phyloP scores from a whole-genome alignment of 495 filamentous ascomycete genomes.

The Penicillium antarcticum region DNA sequence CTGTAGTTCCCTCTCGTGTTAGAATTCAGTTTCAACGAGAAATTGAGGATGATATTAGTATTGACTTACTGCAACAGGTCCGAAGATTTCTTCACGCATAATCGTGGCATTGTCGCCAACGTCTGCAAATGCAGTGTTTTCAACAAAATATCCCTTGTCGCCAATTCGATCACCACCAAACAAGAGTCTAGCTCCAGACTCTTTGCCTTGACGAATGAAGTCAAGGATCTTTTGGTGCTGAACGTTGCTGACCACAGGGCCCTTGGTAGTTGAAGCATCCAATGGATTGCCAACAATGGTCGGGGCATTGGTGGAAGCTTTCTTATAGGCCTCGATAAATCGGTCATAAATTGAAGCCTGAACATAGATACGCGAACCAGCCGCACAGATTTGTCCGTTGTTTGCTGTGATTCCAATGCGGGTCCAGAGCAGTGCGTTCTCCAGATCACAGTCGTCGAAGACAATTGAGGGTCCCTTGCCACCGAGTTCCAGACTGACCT shows the following conservation, averaged over 20 bases:
- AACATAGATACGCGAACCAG: conserved; percentile 50
- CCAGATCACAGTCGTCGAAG: conserved; percentile 43
- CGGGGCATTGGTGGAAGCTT: conserved; percentile 2
- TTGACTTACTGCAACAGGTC: conserved; percentile 37
- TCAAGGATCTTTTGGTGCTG: conserved; percentile 82
- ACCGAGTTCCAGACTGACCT: conserved; percentile 43
- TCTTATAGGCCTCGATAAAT: conserved; percentile 37
- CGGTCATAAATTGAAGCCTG: conserved; percentile 53
- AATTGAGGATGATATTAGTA: too few species aligned
- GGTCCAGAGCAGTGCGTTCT: conserved; percentile 37
- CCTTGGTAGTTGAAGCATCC: conserved; percentile 66
- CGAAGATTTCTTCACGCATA: conserved; percentile 52
- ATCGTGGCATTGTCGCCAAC: conserved; percentile 34
- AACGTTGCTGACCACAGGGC: conserved; percentile 74
- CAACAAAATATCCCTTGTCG: conserved; percentile 44
- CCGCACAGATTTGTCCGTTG: conserved; percentile 54
- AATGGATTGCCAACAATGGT: conserved; percentile 73
- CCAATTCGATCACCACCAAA: conserved; percentile 58
- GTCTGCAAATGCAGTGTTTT: conserved; percentile 47
- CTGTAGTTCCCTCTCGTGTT: conserved; percentile 1
- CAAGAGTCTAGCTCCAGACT: conserved; percentile 72
- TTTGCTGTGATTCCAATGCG: conserved; percentile 44
- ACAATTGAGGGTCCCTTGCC: conserved; percentile 45
- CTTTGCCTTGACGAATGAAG: conserved; percentile 72
- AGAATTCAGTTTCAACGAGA: background rate